Conservation (phyloP, 176 grass and related monocot species). For the bread wheat (Triticum aestivum) region IWGSC_CS_RefSeq_v2.1 NC_057796.1:21681117-21681616, state of each 20-base stretch:
- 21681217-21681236: conserved; percentile 37
- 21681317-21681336: not conserved
- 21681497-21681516: no score
- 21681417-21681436: conserved; percentile 94
- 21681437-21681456: conserved; percentile 57
- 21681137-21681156: not conserved
- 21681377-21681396: not conserved
- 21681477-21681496: not conserved
- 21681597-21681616: no score
- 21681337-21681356: not conserved
- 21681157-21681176: no score
- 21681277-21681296: conserved; percentile 62
- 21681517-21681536: no score
- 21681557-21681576: no score
- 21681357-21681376: not conserved
- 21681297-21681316: conserved; percentile 90
- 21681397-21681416: conserved; percentile 73
- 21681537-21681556: no score
- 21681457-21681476: not conserved
- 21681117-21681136: conserved; percentile 79
- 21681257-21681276: conserved; percentile 69
- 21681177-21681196: not conserved
- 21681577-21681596: no score
- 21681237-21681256: conserved; percentile 73
- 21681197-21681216: no score